Evolutionary conservation across 2,329 filamentous ascomycete species (phyloP).

Genomic region (Pyrenochaeta sp.): DNA sequence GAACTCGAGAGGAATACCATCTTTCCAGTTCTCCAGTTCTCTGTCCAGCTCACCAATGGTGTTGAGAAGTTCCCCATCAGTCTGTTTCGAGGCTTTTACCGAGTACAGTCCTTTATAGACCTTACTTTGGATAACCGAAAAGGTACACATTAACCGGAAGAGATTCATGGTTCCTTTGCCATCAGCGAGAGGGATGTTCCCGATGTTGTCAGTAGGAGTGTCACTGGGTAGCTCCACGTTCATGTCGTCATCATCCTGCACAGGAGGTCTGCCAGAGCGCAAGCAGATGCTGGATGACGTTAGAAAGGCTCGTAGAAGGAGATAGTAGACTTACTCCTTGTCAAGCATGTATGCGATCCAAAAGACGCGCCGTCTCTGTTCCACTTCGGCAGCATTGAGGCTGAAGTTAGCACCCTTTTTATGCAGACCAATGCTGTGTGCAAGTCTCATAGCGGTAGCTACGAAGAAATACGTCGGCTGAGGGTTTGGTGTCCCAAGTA

Average conservation of each 20-base stretch:
- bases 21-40: constrained; percentile 90
- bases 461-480: constrained; percentile 93
- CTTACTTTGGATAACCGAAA: constrained; percentile 88
- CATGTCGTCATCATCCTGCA: constrained; percentile 84
- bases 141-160: constrained; percentile 90
- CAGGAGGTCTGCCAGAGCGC: constrained; percentile 73
- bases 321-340: constrained; percentile 63
- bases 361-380: constrained; percentile 82
- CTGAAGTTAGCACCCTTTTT: constrained; percentile 93
- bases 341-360: constrained; percentile 80
- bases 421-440: constrained; percentile 94
- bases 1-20: constrained; percentile 92
- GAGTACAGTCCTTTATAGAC: constrained; percentile 95
- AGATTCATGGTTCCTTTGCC: constrained; percentile 94
- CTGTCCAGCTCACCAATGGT: constrained; percentile 93
- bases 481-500: constrained; percentile 95
- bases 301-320: constrained; percentile 14
- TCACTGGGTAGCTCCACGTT: constrained; percentile 95
- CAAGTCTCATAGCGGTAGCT: constrained; percentile 85
- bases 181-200: constrained; percentile 88
- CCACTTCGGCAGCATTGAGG: constrained; percentile 89
- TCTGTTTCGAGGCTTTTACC: constrained; percentile 88
- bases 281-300: constrained; percentile 64
- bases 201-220: constrained; percentile 89
- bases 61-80: constrained; percentile 90